phyloP scores from a whole-genome alignment of 2,329 filamentous ascomycete species.

The Trichoderma harzianum region DNA sequence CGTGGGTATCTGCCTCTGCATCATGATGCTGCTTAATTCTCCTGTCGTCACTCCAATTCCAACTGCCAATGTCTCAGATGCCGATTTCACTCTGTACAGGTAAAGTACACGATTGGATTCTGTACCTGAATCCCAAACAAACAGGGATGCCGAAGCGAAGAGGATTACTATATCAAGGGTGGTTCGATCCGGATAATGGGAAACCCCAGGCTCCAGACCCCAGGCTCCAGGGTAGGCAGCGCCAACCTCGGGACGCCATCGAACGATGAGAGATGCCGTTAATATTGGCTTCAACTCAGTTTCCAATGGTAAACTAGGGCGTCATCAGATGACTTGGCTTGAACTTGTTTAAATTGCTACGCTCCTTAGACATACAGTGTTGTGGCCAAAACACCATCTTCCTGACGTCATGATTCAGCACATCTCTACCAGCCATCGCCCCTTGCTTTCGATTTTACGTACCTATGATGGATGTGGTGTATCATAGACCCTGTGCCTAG shows the following conservation, averaged over 20 bases:
- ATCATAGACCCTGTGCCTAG: not conserved
- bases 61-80: not conserved
- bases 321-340: not conserved
- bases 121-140: not conserved
- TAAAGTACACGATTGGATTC: not conserved
- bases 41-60: not conserved
- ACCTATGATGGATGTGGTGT: slow-evolving; percentile 14
- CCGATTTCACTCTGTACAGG: not conserved
- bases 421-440: not conserved
- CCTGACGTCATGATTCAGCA: slow-evolving; percentile 5
- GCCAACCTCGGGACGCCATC: not conserved
- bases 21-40: not conserved
- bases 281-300: not conserved
- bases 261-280: not conserved
- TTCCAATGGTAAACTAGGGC: not conserved
- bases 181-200: not conserved
- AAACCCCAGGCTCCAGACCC: not conserved
- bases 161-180: not conserved
- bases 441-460: not conserved
- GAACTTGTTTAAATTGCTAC: not conserved
- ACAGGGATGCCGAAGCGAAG: not conserved
- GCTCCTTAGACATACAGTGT: not conserved
- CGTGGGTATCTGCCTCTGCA: not conserved
- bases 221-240: not conserved
- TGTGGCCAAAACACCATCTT: not conserved